Evolutionary conservation across 176 grass and related monocot genomes (phyloP).

Genomic region (Secale cereale): DNA sequence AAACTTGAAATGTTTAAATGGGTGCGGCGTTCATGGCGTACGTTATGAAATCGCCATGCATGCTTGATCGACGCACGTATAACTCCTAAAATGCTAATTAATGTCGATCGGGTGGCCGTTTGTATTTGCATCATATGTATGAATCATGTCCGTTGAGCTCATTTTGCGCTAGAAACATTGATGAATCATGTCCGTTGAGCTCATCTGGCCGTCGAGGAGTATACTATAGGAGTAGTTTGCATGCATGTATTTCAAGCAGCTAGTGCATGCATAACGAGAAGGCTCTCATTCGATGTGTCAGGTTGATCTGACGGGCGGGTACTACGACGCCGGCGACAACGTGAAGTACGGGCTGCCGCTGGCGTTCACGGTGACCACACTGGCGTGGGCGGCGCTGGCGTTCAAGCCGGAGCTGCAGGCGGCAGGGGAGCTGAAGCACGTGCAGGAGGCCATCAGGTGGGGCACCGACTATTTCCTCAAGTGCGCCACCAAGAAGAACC

Average conservation of each 20-base stretch:
- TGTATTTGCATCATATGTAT: not conserved
- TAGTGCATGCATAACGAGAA: not conserved
- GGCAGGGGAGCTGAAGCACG: conserved; percentile 57
- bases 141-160: not conserved
- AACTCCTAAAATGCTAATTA: not conserved
- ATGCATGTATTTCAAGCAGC: too few species aligned
- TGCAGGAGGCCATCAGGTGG: conserved; percentile 67
- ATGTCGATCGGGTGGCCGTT: not conserved
- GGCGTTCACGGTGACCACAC: conserved; percentile 86
- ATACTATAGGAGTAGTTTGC: too few species aligned
- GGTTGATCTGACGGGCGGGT: conserved; percentile 86
- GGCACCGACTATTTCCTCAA: conserved; percentile 93
- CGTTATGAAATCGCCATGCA: not conserved
- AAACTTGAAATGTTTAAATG: too few species aligned
- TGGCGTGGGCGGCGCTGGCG: conserved; percentile 76
- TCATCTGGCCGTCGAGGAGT: too few species aligned
- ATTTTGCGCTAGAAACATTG: not conserved
- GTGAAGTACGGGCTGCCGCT: conserved; percentile 91
- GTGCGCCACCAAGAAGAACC: conserved; percentile 59
- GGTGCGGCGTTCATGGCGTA: not conserved
- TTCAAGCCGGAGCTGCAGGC: conserved; percentile 56
- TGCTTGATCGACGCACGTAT: not conserved
- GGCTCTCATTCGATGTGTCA: not conserved
- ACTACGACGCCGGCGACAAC: conserved; percentile 98
- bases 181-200: too few species aligned